A percentile compares a stretch with the other conserved stretches of the same genome.
Conservation (phyloP, 2,329 filamentous ascomycete species). For the Pochonia chlamydosporia region DNA sequence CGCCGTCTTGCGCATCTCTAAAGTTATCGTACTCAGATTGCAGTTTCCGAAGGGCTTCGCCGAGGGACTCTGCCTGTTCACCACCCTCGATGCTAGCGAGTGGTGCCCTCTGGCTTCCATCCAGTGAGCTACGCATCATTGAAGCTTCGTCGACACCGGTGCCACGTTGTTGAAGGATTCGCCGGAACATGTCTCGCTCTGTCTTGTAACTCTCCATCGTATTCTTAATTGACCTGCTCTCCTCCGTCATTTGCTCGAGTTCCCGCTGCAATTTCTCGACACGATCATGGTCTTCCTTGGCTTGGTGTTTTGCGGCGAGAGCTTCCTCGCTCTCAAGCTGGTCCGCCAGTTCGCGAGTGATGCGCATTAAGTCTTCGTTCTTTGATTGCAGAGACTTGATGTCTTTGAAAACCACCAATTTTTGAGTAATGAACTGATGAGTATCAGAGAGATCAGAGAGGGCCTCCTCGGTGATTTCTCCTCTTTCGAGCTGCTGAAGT, state of each 20-base stretch:
- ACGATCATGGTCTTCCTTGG: conserved; percentile 61
- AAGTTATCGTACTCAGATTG: conserved; percentile 88
- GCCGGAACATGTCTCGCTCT: conserved; percentile 95
- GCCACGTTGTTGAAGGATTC: conserved; percentile 74
- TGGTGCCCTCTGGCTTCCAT: conserved; percentile 47
- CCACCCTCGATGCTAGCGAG: conserved; percentile 52
- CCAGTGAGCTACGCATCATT: conserved; percentile 66
- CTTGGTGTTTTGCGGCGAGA: conserved; percentile 56
- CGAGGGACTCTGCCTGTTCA: conserved; percentile 57
- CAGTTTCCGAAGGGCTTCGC: conserved; percentile 75
- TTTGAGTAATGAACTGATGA: conserved; percentile 81
- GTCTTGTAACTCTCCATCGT: conserved; percentile 91
- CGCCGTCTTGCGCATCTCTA: conserved; percentile 75
- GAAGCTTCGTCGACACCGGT: conserved; percentile 58
- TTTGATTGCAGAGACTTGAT: conserved; percentile 80
- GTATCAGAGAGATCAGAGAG: conserved; percentile 76
- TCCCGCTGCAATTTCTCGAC: conserved; percentile 68
- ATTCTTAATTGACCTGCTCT: conserved; percentile 73
- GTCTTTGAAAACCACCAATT: conserved; percentile 84
- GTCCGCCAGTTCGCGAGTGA: conserved; percentile 79
- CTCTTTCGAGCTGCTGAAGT: conserved; percentile 70
- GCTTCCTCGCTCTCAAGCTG: conserved; percentile 91
- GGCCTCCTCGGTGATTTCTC: conserved; percentile 66
- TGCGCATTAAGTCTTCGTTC: conserved; percentile 76
- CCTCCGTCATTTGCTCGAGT: conserved; percentile 72